Conservation (phyloP, 108 stramenopile species). For the Poteriospumella lacustris region DNA sequence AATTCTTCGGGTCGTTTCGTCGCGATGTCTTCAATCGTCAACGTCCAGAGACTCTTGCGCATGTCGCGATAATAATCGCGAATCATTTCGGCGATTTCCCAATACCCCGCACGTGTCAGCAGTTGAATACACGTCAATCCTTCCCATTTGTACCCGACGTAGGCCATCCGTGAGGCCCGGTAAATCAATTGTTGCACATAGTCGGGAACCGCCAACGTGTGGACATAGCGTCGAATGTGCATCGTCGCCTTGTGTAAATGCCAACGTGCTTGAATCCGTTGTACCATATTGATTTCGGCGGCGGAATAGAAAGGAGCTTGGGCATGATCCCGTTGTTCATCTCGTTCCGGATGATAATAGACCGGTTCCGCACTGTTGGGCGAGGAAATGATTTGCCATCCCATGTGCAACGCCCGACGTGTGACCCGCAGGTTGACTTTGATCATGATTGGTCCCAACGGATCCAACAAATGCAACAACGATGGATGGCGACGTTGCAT, state of each 20-base stretch:
- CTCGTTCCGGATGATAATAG: too few relatives aligned
- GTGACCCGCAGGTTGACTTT: too few relatives aligned
- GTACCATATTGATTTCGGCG: neutral
- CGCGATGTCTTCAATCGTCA: neutral
- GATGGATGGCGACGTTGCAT: too few relatives aligned
- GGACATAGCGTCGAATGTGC: neutral
- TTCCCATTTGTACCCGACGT: neutral
- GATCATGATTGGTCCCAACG: too few relatives aligned
- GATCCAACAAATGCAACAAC: too few relatives aligned
- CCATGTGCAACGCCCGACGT: too few relatives aligned
- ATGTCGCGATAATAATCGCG: neutral
- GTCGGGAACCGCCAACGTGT: neutral
- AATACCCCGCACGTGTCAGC: neutral
- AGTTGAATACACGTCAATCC: neutral
- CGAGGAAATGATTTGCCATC: too few relatives aligned
- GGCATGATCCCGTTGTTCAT: too few relatives aligned
- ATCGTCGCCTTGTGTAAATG: neutral
- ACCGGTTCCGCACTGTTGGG: too few relatives aligned
- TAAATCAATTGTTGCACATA: neutral
- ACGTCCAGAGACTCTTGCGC: neutral
- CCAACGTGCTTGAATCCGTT: neutral
- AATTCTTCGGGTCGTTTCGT: neutral
- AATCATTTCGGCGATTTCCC: constrained; percentile 9
- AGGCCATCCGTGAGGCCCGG: neutral
- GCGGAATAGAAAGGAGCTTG: neutral